A percentile compares a stretch with the other conserved stretches of the same genome.
Evolutionary conservation across 2,329 filamentous ascomycete species (phyloP).

Genomic region (Parasarocladium wereldwijsianum): DNA sequence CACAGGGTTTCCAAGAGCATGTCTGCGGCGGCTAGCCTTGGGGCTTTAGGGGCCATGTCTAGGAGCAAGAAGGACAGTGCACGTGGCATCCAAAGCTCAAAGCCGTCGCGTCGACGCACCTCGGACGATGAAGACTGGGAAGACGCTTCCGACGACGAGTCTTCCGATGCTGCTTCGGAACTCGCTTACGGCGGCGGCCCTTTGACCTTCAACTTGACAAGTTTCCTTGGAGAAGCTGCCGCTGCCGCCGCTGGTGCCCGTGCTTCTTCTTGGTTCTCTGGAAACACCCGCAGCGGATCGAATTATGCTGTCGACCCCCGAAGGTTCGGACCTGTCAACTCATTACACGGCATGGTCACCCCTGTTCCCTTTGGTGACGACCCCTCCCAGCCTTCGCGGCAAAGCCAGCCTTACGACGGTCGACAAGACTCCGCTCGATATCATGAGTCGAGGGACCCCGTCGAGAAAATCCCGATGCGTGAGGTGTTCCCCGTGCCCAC

Average conservation of each 20-base stretch:
- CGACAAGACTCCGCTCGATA: no score
- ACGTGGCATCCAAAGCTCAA: slow-evolving; percentile 26
- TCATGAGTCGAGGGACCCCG: not conserved
- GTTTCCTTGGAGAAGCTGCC: slow-evolving; percentile 9
- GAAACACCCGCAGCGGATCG: slow-evolving; percentile 21
- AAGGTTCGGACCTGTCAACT: slow-evolving; percentile 46
- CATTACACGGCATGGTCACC: slow-evolving; percentile 39
- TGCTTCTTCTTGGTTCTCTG: slow-evolving; percentile 16
- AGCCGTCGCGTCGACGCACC: slow-evolving; percentile 19
- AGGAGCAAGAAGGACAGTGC: slow-evolving; percentile 19
- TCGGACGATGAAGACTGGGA: slow-evolving; percentile 41
- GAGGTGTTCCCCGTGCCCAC: slow-evolving; percentile 53
- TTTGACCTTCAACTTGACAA: slow-evolving; percentile 1
- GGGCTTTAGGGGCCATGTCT: slow-evolving; percentile 25
- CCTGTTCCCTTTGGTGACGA: slow-evolving; percentile 10
- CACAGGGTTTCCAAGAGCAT: slow-evolving; percentile 11
- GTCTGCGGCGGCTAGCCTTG: slow-evolving; percentile 19
- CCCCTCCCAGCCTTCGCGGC: no score
- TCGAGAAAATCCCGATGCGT: slow-evolving; percentile 28
- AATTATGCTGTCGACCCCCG: slow-evolving; percentile 40
- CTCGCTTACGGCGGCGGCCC: slow-evolving; percentile 28
- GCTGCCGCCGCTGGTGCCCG: slow-evolving; percentile 24
- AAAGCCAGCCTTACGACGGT: not conserved
- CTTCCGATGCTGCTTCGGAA: slow-evolving; percentile 16
- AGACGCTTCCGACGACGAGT: slow-evolving; percentile 35